Conservation (phyloP, 1,139 yeast genomes). For the Kodamaea arcana region DNA sequence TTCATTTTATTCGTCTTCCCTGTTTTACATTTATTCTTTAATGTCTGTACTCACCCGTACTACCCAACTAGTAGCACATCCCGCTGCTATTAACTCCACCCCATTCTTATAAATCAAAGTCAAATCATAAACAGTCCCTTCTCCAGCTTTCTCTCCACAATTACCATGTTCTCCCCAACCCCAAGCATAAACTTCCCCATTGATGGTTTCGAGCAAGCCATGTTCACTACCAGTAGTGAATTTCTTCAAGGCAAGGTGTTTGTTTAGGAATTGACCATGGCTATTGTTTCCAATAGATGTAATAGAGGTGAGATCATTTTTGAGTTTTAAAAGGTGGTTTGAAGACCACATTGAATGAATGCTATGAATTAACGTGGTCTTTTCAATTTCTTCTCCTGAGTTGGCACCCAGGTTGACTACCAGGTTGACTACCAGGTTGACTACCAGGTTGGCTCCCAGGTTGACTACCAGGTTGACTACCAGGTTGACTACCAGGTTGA, state of each 20-base stretch:
- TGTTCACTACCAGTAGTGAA: constrained; percentile 82
- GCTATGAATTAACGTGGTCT: constrained; percentile 9
- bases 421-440: no score
- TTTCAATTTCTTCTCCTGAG: constrained; percentile 2
- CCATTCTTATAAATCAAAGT: constrained; percentile 31
- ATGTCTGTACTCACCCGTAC: constrained; percentile 10
- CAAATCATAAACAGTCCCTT: constrained; percentile 12
- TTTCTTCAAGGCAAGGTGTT: constrained; percentile 5
- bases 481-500: no score
- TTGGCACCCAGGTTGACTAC: no score
- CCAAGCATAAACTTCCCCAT: constrained; percentile 60
- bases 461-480: no score
- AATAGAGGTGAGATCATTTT: constrained; percentile 16
- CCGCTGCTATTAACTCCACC: constrained; percentile 33
- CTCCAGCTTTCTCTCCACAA: constrained; percentile 52
- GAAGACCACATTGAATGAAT: constrained; percentile 80
- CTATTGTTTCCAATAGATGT: constrained; percentile 68
- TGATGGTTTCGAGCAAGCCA: constrained; percentile 44
- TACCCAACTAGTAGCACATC: constrained; percentile 46
- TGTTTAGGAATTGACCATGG: constrained; percentile 58
- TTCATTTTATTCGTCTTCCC: no score
- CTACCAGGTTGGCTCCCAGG: no score
- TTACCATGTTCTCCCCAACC: constrained; percentile 99
- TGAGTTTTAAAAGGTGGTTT: constrained; percentile 40
- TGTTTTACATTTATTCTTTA: constrained; percentile 1